A percentile compares a stretch with the other conserved stretches of the same genome.
phyloP scores from a whole-genome alignment of 2,329 filamentous ascomycete species.

The Phoma sp. region DNA sequence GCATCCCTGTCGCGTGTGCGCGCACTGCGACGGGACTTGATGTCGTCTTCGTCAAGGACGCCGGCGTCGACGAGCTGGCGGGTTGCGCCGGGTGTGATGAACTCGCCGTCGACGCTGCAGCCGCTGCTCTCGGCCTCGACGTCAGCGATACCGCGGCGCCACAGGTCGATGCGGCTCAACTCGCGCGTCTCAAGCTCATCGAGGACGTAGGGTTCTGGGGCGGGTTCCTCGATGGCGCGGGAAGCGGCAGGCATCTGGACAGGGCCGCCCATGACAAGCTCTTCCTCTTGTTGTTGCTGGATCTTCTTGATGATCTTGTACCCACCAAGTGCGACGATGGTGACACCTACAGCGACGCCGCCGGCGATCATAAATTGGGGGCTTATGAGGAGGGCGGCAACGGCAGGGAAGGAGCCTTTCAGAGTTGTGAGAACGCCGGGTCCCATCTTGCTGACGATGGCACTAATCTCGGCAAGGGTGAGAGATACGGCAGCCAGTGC shows the following conservation, averaged over 20 bases:
- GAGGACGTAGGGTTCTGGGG: slow-evolving; percentile 40
- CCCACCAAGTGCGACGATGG: slow-evolving; percentile 91
- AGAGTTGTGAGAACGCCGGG: slow-evolving; percentile 77
- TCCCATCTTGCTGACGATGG: slow-evolving; percentile 80
- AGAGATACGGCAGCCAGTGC: slow-evolving; percentile 92
- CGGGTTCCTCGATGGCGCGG: slow-evolving; percentile 26
- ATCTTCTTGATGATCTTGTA: slow-evolving; percentile 98
- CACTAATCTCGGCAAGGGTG: slow-evolving; percentile 88
- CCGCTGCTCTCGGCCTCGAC: slow-evolving; percentile 59
- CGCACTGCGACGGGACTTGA: slow-evolving; percentile 48
- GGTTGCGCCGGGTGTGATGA: slow-evolving; percentile 65
- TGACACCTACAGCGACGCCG: slow-evolving; percentile 88
- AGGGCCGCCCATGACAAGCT: slow-evolving; percentile 20
- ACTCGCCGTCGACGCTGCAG: slow-evolving; percentile 69
- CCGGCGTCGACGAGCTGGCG: slow-evolving; percentile 53
- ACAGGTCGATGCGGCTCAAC: slow-evolving; percentile 65
- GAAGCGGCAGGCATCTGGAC: slow-evolving; percentile 25
- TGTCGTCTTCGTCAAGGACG: slow-evolving; percentile 54
- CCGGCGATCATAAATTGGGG: slow-evolving; percentile 95
- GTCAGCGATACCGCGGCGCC: slow-evolving; percentile 69
- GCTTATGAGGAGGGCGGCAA: slow-evolving; percentile 84
- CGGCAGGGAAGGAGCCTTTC: slow-evolving; percentile 81
- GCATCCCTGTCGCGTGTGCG: slow-evolving; percentile 23
- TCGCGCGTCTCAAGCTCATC: slow-evolving; percentile 65
- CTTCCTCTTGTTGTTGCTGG: slow-evolving; percentile 52